Conservation (phyloP, 1,139 yeast species). For the Diutina sp. region DNA sequence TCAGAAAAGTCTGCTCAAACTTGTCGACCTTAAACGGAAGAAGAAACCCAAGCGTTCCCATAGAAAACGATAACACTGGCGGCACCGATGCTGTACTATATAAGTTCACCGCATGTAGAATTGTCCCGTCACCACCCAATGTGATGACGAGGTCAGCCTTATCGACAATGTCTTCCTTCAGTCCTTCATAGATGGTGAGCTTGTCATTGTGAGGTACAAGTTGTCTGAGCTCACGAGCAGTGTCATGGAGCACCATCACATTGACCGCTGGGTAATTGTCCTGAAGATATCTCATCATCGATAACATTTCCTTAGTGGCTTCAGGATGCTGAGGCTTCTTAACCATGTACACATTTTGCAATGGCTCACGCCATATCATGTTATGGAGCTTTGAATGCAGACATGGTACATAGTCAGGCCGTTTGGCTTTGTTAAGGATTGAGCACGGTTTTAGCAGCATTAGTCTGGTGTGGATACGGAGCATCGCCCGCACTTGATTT, state of each 20-base stretch:
- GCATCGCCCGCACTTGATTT: background rate
- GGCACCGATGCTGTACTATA: constrained; percentile 68
- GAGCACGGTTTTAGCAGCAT: constrained; percentile 1
- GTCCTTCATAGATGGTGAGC: background rate
- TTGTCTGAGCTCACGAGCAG: constrained; percentile 50
- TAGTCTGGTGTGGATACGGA: background rate
- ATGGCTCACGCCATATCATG: constrained; percentile 33
- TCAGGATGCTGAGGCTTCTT: constrained; percentile 72
- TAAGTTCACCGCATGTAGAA: constrained; percentile 53
- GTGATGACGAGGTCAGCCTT: constrained; percentile 69
- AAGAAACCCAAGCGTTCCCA: constrained; percentile 86
- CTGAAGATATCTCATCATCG: constrained; percentile 45
- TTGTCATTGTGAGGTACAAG: background rate
- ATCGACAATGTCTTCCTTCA: constrained; percentile 33
- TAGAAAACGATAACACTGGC: constrained; percentile 77
- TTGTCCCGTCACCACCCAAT: constrained; percentile 93
- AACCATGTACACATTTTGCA: constrained; percentile 62
- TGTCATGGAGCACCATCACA: constrained; percentile 64
- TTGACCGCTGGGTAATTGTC: constrained; percentile 55
- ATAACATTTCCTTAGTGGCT: constrained; percentile 56
- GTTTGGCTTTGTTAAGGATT: background rate
- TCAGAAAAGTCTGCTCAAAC: constrained; percentile 45
- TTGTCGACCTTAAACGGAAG: constrained; percentile 72
- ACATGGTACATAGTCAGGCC: constrained; percentile 1
- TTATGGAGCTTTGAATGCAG: constrained; percentile 13